Evolutionary conservation across 371 early-diverging fungal genomes (phyloP).

Genomic region (Sporodiniella umbellata): DNA sequence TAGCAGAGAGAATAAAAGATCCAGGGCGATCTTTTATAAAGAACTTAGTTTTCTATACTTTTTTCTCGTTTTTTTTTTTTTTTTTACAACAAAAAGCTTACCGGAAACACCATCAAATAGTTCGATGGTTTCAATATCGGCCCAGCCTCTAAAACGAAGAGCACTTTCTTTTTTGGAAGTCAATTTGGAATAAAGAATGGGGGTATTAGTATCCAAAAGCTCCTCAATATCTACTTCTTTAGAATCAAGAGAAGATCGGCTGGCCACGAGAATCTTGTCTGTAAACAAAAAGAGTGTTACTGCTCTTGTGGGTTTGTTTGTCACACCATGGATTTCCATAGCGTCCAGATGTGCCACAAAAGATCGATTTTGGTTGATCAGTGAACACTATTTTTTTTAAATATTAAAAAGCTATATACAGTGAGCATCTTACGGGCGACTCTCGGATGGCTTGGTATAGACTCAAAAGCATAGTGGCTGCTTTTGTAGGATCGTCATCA

Average conservation of each 20-base stretch:
- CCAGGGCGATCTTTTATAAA: constrained; percentile 17
- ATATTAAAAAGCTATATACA: neutral
- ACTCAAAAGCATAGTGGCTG: constrained; percentile 30
- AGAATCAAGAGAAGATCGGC: constrained; percentile 36
- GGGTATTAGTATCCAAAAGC: constrained; percentile 14
- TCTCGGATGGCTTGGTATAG: constrained; percentile 29
- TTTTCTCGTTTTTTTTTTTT: too few species aligned
- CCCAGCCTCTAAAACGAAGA: constrained; percentile 47
- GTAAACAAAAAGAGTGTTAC: constrained; percentile 44
- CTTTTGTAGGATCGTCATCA: constrained; percentile 41
- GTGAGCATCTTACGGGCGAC: constrained; percentile 19
- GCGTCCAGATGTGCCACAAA: constrained; percentile 42
- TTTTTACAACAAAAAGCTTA: too few species aligned
- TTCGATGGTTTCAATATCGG: constrained; percentile 43
- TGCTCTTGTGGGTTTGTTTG: constrained; percentile 31
- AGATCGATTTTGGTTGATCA: constrained; percentile 40
- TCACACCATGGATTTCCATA: constrained; percentile 35
- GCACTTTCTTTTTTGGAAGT: constrained; percentile 6
- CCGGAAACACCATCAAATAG: constrained; percentile 40
- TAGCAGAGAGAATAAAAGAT: constrained; percentile 31
- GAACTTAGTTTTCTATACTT: too few species aligned
- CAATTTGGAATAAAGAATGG: neutral
- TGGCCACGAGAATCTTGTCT: constrained; percentile 42
- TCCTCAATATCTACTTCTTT: constrained; percentile 20
- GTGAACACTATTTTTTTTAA: constrained; percentile 20